A percentile compares a stretch with the other conserved stretches of the same genome.
These are phyloP conservation scores for Cladosporium sp. DNA, from an alignment of 2,329 filamentous ascomycete species.

Conservation along the genomic window DNA sequence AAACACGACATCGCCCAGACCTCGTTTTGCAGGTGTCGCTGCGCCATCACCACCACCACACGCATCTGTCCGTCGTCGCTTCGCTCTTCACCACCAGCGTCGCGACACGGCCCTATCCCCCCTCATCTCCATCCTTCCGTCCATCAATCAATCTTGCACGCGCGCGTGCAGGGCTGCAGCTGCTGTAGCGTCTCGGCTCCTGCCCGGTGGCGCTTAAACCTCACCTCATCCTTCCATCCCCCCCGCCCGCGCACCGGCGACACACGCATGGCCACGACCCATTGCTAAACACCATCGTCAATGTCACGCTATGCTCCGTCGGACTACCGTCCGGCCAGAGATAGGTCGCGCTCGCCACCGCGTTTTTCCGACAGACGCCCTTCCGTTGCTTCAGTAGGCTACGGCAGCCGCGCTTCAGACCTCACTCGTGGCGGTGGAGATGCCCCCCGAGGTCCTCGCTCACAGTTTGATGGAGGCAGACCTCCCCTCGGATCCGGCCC, in stretches of 20 bases:
- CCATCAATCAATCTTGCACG: not conserved
- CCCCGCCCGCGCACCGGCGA: not conserved
- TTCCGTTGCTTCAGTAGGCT: constrained; percentile 41
- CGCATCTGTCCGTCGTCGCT: not conserved
- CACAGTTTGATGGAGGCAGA: constrained; percentile 60
- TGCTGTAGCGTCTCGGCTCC: constrained; percentile 10
- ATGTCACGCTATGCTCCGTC: constrained; percentile 34
- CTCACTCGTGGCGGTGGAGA: constrained; percentile 42
- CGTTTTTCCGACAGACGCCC: constrained; percentile 67
- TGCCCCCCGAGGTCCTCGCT: constrained; percentile 77
- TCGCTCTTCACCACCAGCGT: too few relatives aligned
- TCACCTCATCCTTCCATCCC: constrained; percentile 9
- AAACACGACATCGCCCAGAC: constrained; percentile 7
- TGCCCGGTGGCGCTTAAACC: constrained; percentile 9
- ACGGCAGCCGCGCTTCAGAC: constrained; percentile 25
- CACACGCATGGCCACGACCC: constrained; percentile 6
- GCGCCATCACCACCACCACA: not conserved
- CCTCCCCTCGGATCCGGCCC: constrained; percentile 30
- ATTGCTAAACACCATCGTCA: constrained; percentile 11
- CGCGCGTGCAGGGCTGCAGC: constrained; percentile 6
- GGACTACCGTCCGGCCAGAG: constrained; percentile 47
- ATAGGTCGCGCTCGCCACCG: constrained; percentile 69
- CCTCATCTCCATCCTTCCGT: too few relatives aligned
- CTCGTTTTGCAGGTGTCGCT: constrained; percentile 12
- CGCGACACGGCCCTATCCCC: not conserved